Base-by-base conservation (phyloP, 106 monocot species). In the Alisma plantagoaquatica region DNA sequence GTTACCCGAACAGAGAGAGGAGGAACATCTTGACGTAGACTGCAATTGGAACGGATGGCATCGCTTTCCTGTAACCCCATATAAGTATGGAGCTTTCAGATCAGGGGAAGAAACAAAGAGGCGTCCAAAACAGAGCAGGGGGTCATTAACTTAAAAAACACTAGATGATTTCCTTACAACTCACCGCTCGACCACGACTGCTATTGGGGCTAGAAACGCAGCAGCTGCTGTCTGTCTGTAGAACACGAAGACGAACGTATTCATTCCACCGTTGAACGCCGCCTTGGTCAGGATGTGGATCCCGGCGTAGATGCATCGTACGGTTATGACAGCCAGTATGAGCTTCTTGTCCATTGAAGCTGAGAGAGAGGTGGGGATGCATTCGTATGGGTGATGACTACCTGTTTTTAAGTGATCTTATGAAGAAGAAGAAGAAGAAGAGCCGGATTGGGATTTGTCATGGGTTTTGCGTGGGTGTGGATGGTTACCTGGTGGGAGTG, bases 1-100 rank as follows among this genome's bases (percentile, higher is more conserved):
- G 11, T 53, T 80, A 86, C 85, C 85, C 85, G 0, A 77, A 16
- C 6, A 80, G 31, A n/a, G 76, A 57, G 49, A 66, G 73, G 54
- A 86, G 44, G 67, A 80, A 80, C 22, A 77, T 45, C 80, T 86
- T 86, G 31, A 70, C 10, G 9, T 70, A 33, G 2, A 68, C n/a
- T 23, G 28, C 14, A 14, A 67, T 27, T 41, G 80, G 56, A 23
- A 80, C 15, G 22, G 64, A 53, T 33, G 83, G 57, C 41, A 68
- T 56, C 3, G 10, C 75, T 54, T 61, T 78, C 63, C 83, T 84
- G 31, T 16, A 23, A n/a, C n/a, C n/a, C n/a, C n/a, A n/a, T n/a
- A n/a, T n/a, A n/a, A n/a, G n/a, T n/a, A n/a, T n/a, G n/a, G n/a
- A n/a, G n/a, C n/a, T n/a, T n/a, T n/a, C n/a, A n/a, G n/a, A n/a